phyloP scores from a whole-genome alignment of 2,329 filamentous ascomycete genomes.

The Cordyceps militaris region DNA sequence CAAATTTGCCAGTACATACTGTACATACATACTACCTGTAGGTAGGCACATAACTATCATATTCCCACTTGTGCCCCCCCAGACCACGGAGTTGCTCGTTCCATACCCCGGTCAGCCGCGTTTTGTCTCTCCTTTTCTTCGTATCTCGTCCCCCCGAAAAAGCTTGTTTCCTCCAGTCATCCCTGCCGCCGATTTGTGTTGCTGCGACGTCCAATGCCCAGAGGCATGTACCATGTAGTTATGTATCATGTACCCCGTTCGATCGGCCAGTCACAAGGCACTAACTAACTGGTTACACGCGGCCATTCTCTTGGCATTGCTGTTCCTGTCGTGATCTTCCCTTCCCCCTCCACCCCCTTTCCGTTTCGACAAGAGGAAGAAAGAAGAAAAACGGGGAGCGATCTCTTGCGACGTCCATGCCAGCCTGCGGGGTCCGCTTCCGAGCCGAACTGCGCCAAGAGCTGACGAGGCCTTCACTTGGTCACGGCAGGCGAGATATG shows the following conservation, averaged over 20 bases:
- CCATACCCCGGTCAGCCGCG: not conserved
- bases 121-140: not conserved
- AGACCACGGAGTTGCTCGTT: not conserved
- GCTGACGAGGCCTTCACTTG: not conserved
- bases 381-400: not conserved
- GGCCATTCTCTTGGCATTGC: no score
- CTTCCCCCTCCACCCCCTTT: no score
- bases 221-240: no score
- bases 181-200: not conserved
- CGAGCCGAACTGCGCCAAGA: not conserved
- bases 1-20: not conserved
- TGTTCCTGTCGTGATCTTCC: no score
- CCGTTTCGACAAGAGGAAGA: no score
- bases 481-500: no score
- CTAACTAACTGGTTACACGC: no score
- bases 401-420: not conserved
- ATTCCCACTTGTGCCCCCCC: not conserved
- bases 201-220: no score
- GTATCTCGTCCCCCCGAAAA: not conserved
- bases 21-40: no score
- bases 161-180: not conserved
- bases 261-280: no score
- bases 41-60: not conserved
- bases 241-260: no score
- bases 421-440: no score